Base-by-base conservation (phyloP, 257 asterid genomes). In the Coffea canephora region DNA sequence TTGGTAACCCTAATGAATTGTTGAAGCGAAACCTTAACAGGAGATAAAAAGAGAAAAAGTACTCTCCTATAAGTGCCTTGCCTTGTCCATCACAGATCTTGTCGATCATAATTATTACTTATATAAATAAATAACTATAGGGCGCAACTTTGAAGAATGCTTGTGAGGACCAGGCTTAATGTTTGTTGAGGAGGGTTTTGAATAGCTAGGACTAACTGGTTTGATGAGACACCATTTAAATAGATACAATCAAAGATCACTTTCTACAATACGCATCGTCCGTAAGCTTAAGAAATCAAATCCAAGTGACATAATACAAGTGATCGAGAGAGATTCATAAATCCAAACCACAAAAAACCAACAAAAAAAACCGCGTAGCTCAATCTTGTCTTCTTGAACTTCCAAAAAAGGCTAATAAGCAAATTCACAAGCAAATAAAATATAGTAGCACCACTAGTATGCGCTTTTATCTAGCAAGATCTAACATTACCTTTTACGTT, bases 1-100 rank as follows among this genome's bases (percentile, higher is more conserved):
- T n/a, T 71, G 61, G 61, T 71, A 71, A 74, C 78, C 78, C 79
- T 75, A 75, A 68, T 21, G 25, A 57, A 23, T n/a, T 18, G 21
- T 46, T 3, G 43, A 8, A 43, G 12, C 12, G 10, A 21, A 71
- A 45, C 10, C 45, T 45, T 72, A 25, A 54, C 59, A 54, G 21
- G 21, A n/a, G 43, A 23, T 45, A 71, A 10, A 59, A 4, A 39
- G 43, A 39, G 18, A 71, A 14, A 7, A 19, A 9, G 54, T 6
- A 71, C 75, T 8, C 0, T 34, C 48, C 49, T 4, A n/a, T 46
- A 71, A 3, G 8, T 48, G 64, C 61, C n/a, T 27, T 48, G 64
- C 61, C n/a, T 27, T 39, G 34, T 49, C 57, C 78, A 59, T 39
- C 50, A 27, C 52, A 41, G 70, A 75, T 75, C 69, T 57, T 8